These are phyloP conservation scores for Tetradesmus obliquus DNA, from an alignment of 139 green algal species.

Conservation along the genomic window DNA sequence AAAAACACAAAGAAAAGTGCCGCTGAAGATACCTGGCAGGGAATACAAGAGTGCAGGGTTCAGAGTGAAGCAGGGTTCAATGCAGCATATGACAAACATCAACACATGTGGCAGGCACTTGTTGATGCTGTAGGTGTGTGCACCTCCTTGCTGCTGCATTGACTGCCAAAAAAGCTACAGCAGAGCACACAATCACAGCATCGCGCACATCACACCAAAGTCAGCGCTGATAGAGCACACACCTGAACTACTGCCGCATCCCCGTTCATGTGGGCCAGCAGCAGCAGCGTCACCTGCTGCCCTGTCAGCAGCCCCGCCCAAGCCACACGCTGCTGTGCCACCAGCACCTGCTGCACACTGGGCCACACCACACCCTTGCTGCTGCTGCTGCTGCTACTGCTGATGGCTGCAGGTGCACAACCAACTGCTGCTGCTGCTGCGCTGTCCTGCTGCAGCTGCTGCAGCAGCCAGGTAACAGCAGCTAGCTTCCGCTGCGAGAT, in stretches of 20 bases:
- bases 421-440: neutral
- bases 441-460: neutral
- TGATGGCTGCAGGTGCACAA: neutral
- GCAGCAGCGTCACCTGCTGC: neutral
- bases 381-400: neutral
- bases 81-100: too few species aligned
- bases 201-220: neutral
- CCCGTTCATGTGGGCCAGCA: neutral
- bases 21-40: too few species aligned
- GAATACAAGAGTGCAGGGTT: too few species aligned
- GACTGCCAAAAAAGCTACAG: too few species aligned
- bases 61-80: too few species aligned
- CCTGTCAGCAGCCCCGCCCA: neutral
- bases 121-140: too few species aligned
- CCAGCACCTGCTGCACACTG: neutral
- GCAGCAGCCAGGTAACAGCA: neutral
- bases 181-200: neutral
- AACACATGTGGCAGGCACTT: too few species aligned
- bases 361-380: neutral
- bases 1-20: too few species aligned
- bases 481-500: neutral
- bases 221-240: too few species aligned
- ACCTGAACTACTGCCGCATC: neutral
- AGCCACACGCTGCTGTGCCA: neutral
- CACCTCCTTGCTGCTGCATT: too few species aligned